Evolutionary conservation across 1,284 basidiomycete genomes (phyloP).

Genomic region (Ganoderma sp.): DNA sequence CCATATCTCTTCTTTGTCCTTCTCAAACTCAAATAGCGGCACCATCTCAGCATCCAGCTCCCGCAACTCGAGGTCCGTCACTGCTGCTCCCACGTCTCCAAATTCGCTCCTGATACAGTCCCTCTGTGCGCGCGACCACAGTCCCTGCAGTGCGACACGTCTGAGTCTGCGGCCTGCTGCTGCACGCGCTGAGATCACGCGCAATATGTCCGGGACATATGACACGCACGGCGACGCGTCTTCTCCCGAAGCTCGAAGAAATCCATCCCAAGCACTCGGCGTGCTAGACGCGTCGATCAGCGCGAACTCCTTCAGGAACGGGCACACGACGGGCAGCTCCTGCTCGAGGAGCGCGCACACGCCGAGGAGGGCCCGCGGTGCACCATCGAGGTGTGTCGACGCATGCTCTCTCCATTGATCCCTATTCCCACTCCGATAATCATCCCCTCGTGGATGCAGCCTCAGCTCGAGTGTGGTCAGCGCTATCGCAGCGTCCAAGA

Average conservation of each 20-base stretch:
- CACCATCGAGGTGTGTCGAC: background rate
- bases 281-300: background rate
- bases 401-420: background rate
- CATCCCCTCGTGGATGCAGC: background rate
- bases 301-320: background rate
- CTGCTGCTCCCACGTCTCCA: background rate
- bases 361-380: background rate
- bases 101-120: background rate
- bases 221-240: background rate
- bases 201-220: background rate
- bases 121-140: background rate
- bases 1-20: background rate
- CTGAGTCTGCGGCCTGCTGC: background rate
- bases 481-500: conserved; percentile 1
- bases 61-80: background rate
- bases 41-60: background rate
- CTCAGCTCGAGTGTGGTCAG: background rate
- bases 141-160: background rate
- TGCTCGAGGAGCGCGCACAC: background rate
- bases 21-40: background rate
- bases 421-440: background rate
- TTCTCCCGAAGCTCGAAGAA: background rate
- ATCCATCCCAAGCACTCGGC: background rate
- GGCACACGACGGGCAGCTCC: background rate
- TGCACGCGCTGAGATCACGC: background rate